Evolutionary conservation across 192 early-diverging fungal genomes (phyloP).

Genomic region (Martensiomyces pterosporus): DNA sequence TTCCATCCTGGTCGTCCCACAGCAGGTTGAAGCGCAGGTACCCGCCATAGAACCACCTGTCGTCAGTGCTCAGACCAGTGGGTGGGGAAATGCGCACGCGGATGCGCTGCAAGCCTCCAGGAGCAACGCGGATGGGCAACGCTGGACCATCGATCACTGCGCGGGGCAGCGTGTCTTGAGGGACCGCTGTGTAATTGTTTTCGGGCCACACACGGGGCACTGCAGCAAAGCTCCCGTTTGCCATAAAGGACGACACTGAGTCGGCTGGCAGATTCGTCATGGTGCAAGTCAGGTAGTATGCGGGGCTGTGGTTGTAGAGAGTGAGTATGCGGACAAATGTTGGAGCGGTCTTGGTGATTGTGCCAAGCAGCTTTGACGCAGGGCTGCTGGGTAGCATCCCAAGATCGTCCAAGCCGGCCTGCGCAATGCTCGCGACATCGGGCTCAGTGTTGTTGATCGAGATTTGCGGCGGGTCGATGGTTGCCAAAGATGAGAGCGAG

Average conservation of each 20-base stretch:
- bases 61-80: conserved; percentile 19
- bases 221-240: conserved; percentile 44
- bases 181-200: background rate
- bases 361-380: too few relatives aligned
- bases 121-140: conserved; percentile 36
- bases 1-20: conserved; percentile 44
- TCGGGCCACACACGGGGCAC: conserved; percentile 40
- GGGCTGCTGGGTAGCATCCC: too few relatives aligned
- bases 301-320: conserved; percentile 33
- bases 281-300: conserved; percentile 30
- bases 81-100: conserved; percentile 36
- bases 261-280: conserved; percentile 41
- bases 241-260: conserved; percentile 38
- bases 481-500: conserved; percentile 24
- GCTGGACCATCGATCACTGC: conserved; percentile 24
- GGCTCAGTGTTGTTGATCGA: conserved; percentile 37
- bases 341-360: too few relatives aligned
- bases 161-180: conserved; percentile 30
- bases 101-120: conserved; percentile 18
- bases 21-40: conserved; percentile 45
- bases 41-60: conserved; percentile 45
- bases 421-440: background rate
- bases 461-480: conserved; percentile 37
- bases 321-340: conserved; percentile 35
- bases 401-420: conserved; percentile 5